Base-by-base conservation (phyloP, 768 basidiomycete genomes). In the Bullera alba region DNA sequence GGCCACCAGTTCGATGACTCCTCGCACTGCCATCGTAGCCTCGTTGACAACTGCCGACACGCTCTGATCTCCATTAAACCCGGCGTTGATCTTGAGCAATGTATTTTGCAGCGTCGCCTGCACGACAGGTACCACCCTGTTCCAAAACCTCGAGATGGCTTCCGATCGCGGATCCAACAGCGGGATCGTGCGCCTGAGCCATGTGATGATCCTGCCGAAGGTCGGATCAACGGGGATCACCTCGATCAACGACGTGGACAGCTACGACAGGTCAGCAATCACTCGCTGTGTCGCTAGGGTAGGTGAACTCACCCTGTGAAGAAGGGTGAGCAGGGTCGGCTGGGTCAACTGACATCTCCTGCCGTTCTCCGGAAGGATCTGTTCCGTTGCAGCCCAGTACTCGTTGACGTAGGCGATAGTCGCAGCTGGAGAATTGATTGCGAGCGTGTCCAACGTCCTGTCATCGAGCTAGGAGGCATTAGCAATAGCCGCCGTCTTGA, bases 261-360 rank as follows among this genome's bases (percentile, higher is more conserved):
- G n/a, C 48, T 42, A 43, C 12, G 15, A 6, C 34, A 16, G 26
- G 17, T 14, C 26, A 12, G 19, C 39, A 43, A 4, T 44, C 21
- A 53, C 35, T 25, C 50, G 19, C 19, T 42, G 3, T 34, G 16
- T 25, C 5, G n/a, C 10, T 23, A 15, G 17, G 17, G 5, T 14
- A 29, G 4, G 27, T 15, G n/a, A 17, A 54, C 66, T 51, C 42
- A 70, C 63, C 37, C 67, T 50, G 51, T 72, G 68, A 5, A 67
- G 51, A 16, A 72, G 53, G 12, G 70, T 69, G 36, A 72, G 48
- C 15, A 72, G 32, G 6, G 69, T 63, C 19, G 68, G 65, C 46
- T 67, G 68, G 5, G 58, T 61, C 17, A 72, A 36, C 2, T 57
- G 61, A 26, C 51, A 50, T 36, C 37, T 60, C 17, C 53, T 32